phyloP scores from a whole-genome alignment of 108 stramenopile genomes.

The Conticribra weissflogii region DNA sequence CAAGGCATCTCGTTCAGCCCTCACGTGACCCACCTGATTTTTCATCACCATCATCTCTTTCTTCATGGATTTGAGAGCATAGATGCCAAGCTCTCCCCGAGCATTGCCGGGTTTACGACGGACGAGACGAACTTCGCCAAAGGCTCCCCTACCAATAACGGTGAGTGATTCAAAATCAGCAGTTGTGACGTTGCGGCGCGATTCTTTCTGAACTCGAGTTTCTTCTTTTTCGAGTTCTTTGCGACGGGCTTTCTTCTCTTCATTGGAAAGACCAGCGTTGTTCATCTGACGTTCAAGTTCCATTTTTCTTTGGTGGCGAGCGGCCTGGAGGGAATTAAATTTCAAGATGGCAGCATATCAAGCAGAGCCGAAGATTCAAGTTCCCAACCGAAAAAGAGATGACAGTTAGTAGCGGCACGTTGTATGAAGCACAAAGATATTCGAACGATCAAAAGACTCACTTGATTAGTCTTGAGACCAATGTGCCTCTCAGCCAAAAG shows the following conservation, averaged over 20 bases:
- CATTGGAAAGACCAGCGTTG: constrained; percentile 73
- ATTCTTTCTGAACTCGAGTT: constrained; percentile 77
- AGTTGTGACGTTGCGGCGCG: constrained; percentile 70
- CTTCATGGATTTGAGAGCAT: constrained; percentile 99
- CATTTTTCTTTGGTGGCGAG: constrained; percentile 75
- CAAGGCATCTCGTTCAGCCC: constrained; percentile 96
- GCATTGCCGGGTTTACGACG: constrained; percentile 70
- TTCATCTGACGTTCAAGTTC: constrained; percentile 85
- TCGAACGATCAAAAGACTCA: constrained; percentile 40
- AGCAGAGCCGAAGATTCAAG: too few relatives aligned
- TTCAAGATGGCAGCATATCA: too few relatives aligned
- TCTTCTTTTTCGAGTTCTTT: constrained; percentile 83
- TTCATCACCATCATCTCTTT: constrained; percentile 99
- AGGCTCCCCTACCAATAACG: constrained; percentile 95
- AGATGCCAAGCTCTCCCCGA: constrained; percentile 66
- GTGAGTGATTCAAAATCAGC: constrained; percentile 93
- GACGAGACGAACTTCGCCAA: constrained; percentile 96
- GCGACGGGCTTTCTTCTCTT: constrained; percentile 79
- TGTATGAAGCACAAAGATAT: too few relatives aligned
- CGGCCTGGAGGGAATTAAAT: constrained; percentile 71
- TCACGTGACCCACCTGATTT: constrained; percentile 99
- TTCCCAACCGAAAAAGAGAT: too few relatives aligned
- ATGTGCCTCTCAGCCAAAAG: constrained; percentile 79
- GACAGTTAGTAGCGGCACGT: too few relatives aligned
- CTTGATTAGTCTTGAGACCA: constrained; percentile 78